A percentile compares a stretch with the other conserved stretches of the same genome.
phyloP scores from a whole-genome alignment of 2,329 filamentous ascomycete genomes.

The Trichoderma aggressivum region DNA sequence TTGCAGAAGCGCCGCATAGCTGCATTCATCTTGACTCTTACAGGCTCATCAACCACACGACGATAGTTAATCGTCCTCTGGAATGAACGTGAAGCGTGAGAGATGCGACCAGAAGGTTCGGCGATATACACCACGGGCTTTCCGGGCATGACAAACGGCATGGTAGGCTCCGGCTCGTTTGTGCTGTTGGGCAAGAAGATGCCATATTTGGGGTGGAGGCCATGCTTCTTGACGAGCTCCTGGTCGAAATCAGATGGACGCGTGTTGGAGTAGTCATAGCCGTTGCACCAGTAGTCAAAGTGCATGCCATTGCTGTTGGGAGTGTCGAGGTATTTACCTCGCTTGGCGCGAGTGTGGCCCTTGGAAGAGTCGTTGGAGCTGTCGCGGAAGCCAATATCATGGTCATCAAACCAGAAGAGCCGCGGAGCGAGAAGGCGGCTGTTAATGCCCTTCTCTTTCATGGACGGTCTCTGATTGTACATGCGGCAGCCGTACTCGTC shows the following conservation, averaged over 20 bases:
- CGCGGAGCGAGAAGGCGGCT: slow-evolving; percentile 50
- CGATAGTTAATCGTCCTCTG: slow-evolving; percentile 35
- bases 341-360: slow-evolving; percentile 49
- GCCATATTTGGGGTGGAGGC: slow-evolving; percentile 52
- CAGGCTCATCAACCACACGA: slow-evolving; percentile 33
- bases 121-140: slow-evolving; percentile 50
- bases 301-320: slow-evolving; percentile 54
- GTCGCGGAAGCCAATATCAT: slow-evolving; percentile 59
- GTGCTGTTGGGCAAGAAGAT: slow-evolving; percentile 48
- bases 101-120: slow-evolving; percentile 44
- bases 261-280: slow-evolving; percentile 51
- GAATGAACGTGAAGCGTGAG: slow-evolving; percentile 47
- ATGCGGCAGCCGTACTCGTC: slow-evolving; percentile 53
- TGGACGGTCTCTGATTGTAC: slow-evolving; percentile 39
- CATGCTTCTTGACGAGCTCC: slow-evolving; percentile 46
- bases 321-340: slow-evolving; percentile 52
- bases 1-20: slow-evolving; percentile 40
- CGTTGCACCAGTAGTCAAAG: slow-evolving; percentile 51
- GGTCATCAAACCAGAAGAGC: slow-evolving; percentile 46
- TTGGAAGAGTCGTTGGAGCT: slow-evolving; percentile 54
- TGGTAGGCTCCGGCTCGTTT: slow-evolving; percentile 43
- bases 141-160: slow-evolving; percentile 42
- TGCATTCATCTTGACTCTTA: slow-evolving; percentile 34
- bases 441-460: slow-evolving; percentile 45
- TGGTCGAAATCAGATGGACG: slow-evolving; percentile 50